Evolutionary conservation across 2,329 filamentous ascomycete genomes (phyloP).

Genomic region (Epicoccum nigrum): DNA sequence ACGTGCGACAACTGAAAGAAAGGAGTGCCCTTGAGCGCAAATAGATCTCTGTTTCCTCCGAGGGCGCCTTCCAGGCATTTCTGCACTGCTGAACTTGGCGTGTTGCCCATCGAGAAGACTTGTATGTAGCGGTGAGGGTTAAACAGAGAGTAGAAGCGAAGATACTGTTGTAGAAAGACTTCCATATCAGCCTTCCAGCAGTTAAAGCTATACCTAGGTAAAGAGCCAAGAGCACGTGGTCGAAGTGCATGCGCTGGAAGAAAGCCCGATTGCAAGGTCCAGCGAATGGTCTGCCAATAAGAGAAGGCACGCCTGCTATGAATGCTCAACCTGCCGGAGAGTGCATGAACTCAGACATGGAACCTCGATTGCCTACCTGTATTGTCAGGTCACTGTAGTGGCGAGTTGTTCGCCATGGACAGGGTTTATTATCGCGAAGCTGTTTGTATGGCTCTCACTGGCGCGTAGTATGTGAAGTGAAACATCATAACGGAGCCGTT

Average conservation of each 20-base stretch:
- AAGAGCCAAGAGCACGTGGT: neutral
- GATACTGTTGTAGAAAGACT: too few relatives aligned
- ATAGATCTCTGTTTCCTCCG: constrained; percentile 27
- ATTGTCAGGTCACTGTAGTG: neutral
- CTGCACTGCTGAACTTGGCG: constrained; percentile 33
- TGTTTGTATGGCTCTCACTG: neutral
- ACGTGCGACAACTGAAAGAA: constrained; percentile 41
- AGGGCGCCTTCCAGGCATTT: constrained; percentile 40
- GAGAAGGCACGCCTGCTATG: neutral
- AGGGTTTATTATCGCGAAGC: neutral
- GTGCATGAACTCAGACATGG: constrained; percentile 1
- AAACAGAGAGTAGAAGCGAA: neutral
- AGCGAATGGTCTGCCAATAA: constrained; percentile 5
- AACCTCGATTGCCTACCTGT: neutral
- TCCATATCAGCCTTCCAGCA: too few relatives aligned
- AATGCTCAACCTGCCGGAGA: neutral
- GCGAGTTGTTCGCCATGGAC: neutral
- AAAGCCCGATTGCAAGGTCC: constrained; percentile 6
- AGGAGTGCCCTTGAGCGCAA: constrained; percentile 32
- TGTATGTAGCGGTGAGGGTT: neutral
- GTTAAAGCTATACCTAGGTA: too few relatives aligned
- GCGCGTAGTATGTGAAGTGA: neutral
- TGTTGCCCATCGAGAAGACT: constrained; percentile 36
- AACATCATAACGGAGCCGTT: neutral
- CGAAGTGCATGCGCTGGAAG: constrained; percentile 12